Percentiles rank a stretch among this genome's conserved stretches.
These are phyloP conservation scores for Letharia columbiana DNA, from an alignment of 495 filamentous ascomycete species.

Conservation along the genomic window DNA sequence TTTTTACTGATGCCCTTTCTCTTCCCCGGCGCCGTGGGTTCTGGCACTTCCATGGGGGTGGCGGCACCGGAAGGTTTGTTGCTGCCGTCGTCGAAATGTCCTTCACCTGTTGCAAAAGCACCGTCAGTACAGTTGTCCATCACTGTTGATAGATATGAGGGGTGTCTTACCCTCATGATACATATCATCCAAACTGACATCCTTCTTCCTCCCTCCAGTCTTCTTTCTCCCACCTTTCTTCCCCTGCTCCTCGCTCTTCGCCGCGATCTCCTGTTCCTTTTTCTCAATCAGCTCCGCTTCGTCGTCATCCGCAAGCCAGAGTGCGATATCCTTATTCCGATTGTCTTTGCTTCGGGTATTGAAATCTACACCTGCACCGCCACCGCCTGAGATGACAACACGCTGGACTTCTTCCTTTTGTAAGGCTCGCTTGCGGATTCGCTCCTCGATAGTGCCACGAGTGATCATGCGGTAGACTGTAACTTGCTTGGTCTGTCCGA, in stretches of 20 bases:
- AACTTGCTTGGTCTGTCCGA: conserved; percentile 92
- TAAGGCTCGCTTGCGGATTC: conserved; percentile 91
- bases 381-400: conserved; percentile 91
- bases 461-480: conserved; percentile 98
- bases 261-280: conserved; percentile 74
- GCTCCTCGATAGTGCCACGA: conserved; percentile 93
- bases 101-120: conserved; percentile 60
- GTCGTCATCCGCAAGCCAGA: conserved; percentile 95
- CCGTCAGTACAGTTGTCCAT: conserved; percentile 5
- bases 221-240: conserved; percentile 46
- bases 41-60: conserved; percentile 58
- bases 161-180: conserved; percentile 84
- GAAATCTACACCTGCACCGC: conserved; percentile 79
- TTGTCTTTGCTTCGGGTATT: conserved; percentile 84
- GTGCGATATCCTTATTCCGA: conserved; percentile 87
- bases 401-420: conserved; percentile 99
- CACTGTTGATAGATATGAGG: not conserved
- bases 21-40: conserved; percentile 44
- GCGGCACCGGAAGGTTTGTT: conserved; percentile 75
- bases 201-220: conserved; percentile 54
- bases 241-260: conserved; percentile 43
- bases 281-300: conserved; percentile 84
- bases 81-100: conserved; percentile 77
- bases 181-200: conserved; percentile 86
- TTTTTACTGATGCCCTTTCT: conserved; percentile 63